Conservation (phyloP, 805 yeast species). For the Candida multigemmis region DNA sequence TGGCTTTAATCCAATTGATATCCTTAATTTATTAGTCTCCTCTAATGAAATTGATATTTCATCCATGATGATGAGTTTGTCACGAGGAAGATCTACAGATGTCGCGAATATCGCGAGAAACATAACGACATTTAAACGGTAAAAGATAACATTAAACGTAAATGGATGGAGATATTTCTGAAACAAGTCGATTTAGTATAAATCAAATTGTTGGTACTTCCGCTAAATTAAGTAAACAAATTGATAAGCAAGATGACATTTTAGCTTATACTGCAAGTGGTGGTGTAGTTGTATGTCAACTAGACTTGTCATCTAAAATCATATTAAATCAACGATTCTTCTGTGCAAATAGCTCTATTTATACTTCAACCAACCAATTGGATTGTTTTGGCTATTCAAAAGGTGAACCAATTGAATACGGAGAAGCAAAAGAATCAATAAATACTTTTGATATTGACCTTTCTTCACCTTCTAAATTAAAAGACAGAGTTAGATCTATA, state of each 20-base stretch:
- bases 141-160: conserved; percentile 1
- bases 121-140: not conserved
- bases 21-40: conserved; percentile 35
- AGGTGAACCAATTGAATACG: not conserved
- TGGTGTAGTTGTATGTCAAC: conserved; percentile 44
- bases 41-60: conserved; percentile 24
- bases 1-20: conserved; percentile 28
- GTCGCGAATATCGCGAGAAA: not conserved
- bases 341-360: conserved; percentile 32
- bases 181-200: conserved; percentile 5
- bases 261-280: conserved; percentile 52
- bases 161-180: too few relatives aligned
- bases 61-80: conserved; percentile 6
- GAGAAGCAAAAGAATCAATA: too few relatives aligned
- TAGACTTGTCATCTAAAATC: conserved; percentile 9
- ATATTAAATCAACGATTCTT: conserved; percentile 36
- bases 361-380: conserved; percentile 3
- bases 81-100: conserved; percentile 1
- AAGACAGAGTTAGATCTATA: conserved; percentile 40
- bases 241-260: conserved; percentile 27
- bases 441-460: conserved; percentile 1
- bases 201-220: conserved; percentile 35
- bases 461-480: conserved; percentile 14
- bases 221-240: conserved; percentile 30
- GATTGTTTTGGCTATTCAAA: conserved; percentile 30